Base-by-base conservation (phyloP, 2,329 filamentous ascomycete genomes). In the Hawksworthiomyces lignivorus region DNA sequence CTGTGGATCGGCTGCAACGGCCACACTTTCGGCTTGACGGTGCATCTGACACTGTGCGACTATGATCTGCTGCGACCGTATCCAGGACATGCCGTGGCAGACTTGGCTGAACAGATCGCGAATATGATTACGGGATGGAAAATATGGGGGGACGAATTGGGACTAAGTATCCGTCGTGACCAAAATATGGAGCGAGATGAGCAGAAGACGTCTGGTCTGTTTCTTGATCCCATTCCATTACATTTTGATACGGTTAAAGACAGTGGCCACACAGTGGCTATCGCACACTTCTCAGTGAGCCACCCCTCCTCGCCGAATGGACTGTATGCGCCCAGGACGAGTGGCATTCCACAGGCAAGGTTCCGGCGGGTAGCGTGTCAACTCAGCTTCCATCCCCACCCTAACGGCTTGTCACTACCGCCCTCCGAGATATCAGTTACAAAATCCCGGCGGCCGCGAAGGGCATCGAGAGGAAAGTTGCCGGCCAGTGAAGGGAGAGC, bases 1-100 rank as follows among this genome's bases (percentile, higher is more conserved):
- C 32, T 51, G 4, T 51, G 49, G 47, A 22, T 49, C 18, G 42
- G 41, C 31, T 24, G 30, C 11, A 29, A 33, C 21, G 49, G 49
- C 3, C 37, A 41, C 24, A 34, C 41, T 5, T 38, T 49, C 4
- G 39, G 28, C 10, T 34, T 49, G 15, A 35, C 40, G 1, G 41
- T 48, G 7, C 36, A 36, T 18, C 38, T 43, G 5, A 42, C 28
- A 26, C 24, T 49, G 24, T 34, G 30, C 10, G 42, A 43, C 4
- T 38, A 24, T 27, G 10, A 20, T 7, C 8, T 35, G 4, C 7
- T 27, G n/a, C n/a, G n/a, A n/a, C n/a, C n/a, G n/a, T n/a, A n/a
- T n/a, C n/a, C n/a, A n/a, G n/a, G n/a, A n/a, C n/a, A n/a, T n/a
- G n/a, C n/a, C n/a, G n/a, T n/a, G n/a, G n/a, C n/a, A n/a, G n/a